Base-by-base conservation (phyloP, 345 rosid genomes). In the Gynandropsis gynandra region DNA sequence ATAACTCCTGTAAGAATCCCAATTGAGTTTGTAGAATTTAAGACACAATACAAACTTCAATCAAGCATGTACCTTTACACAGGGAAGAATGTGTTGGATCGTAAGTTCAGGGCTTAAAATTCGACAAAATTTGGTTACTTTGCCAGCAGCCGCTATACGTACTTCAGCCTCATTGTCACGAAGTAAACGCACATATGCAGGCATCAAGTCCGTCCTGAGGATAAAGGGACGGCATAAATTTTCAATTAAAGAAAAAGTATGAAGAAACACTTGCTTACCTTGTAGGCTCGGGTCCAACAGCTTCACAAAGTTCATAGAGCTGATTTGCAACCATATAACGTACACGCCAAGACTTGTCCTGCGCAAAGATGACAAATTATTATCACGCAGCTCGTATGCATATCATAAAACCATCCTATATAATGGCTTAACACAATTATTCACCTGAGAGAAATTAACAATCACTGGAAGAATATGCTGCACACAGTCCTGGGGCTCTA, bases 151-250 rank as follows among this genome's bases (percentile, higher is more conserved):
- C 21, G 98, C 98, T 67, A 87, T 90, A 9, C 98, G 89, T 33
- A 90, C 98, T 82, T 90, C 98, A 73, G 98, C 98, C 70, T 90
- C 98, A 78, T 87, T 90, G 73, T 90, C 98, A 43, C 96, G 88
- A 46, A 90, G 92, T 53, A 90, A 65, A 46, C 89, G 87, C 53
- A 90, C 96, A 65, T 87, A 90, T 50, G 98, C 96, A 66, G 98
- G 98, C 49, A 87, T 87, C 72, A 90, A 62, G 20, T 82, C 96
- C 64, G 76, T 52, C 79, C 98, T 90, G 46, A 14, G 6, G 38
- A 41, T 14, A 14, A 9, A n/a, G 12, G 36, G 34, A 27, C 51
- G 37, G 16, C 44, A 13, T 38, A 11, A 40, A 36, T 21, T 47
- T 41, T 43, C n/a, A n/a, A n/a, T n/a, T n/a, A n/a, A n/a, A n/a